Percentiles rank a stretch among this genome's conserved stretches.
Conservation (phyloP, 495 filamentous ascomycete species). For the Margaritispora aquatica region DNA sequence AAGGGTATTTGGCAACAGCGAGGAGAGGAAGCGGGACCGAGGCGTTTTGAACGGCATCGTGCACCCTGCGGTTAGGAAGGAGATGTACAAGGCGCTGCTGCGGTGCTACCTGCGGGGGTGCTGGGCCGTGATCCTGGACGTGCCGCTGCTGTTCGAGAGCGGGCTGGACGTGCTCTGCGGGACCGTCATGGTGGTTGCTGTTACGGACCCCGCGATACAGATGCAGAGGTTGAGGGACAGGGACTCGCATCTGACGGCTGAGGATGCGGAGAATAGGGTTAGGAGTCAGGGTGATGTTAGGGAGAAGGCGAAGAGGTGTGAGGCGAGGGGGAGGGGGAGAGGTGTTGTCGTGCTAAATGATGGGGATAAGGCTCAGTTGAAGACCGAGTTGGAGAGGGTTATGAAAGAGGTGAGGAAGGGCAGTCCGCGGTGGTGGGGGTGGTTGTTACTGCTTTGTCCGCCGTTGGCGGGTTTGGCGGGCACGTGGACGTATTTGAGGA, state of each 20-base stretch:
- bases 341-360: slow-evolving; percentile 90
- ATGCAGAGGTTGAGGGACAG: slow-evolving; percentile 66
- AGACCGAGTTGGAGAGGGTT: slow-evolving; percentile 52
- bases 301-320: slow-evolving; percentile 69
- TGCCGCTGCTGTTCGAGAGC: slow-evolving; percentile 85
- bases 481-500: slow-evolving; percentile 59
- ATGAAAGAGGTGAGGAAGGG: slow-evolving; percentile 51
- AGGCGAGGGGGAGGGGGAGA: slow-evolving; percentile 50
- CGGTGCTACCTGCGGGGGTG: slow-evolving; percentile 60
- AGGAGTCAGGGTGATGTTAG: slow-evolving; percentile 75
- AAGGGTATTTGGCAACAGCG: slow-evolving; percentile 72
- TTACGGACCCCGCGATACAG: slow-evolving; percentile 67
- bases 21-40: slow-evolving; percentile 58
- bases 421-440: slow-evolving; percentile 78
- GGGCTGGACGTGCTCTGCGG: slow-evolving; percentile 75
- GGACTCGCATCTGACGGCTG: slow-evolving; percentile 62
- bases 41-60: slow-evolving; percentile 80
- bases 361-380: slow-evolving; percentile 58
- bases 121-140: slow-evolving; percentile 89
- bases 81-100: slow-evolving; percentile 63
- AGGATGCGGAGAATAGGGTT: slow-evolving; percentile 81
- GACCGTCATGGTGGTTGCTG: slow-evolving; percentile 77
- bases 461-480: slow-evolving; percentile 61
- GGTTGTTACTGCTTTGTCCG: slow-evolving; percentile 64
- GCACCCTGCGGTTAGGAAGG: slow-evolving; percentile 76